Conservation (phyloP, 2,329 filamentous ascomycete species). For the Nemania diffusa region DNA sequence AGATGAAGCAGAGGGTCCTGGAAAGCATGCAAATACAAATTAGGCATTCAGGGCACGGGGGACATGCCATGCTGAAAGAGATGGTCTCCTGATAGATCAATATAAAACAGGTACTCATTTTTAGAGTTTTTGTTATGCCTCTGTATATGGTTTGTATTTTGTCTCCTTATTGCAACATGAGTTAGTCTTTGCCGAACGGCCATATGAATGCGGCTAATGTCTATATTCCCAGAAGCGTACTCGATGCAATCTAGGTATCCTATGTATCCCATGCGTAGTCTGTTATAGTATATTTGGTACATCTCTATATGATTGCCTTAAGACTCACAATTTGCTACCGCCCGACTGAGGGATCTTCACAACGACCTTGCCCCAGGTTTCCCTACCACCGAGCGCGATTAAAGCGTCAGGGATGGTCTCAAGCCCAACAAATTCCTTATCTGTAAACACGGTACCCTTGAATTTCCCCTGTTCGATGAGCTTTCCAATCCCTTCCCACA, state of each 20-base stretch:
- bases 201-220: no score
- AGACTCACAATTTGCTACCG: slow-evolving; percentile 63
- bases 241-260: no score
- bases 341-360: slow-evolving; percentile 80
- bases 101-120: neutral
- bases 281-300: neutral
- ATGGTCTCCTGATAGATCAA: slow-evolving; percentile 23
- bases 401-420: slow-evolving; percentile 82
- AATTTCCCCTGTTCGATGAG: slow-evolving; percentile 83
- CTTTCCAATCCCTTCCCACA: slow-evolving; percentile 85
- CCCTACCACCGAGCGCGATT: slow-evolving; percentile 78
- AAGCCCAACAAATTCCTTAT: slow-evolving; percentile 83
- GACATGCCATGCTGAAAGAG: slow-evolving; percentile 54
- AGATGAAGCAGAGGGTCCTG: slow-evolving; percentile 72
- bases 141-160: no score
- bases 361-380: slow-evolving; percentile 97
- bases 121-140: neutral
- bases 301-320: neutral
- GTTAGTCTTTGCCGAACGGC: no score
- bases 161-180: no score
- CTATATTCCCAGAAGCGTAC: no score
- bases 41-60: slow-evolving; percentile 58
- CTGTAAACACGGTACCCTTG: slow-evolving; percentile 82
- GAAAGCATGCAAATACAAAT: slow-evolving; percentile 83
- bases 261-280: neutral